phyloP scores from a whole-genome alignment of 345 rosid species.

The sweet orange (Citrus sinensis) region DVS_A1.0 CM039168.1:29190501-29191000 shows the following conservation, averaged over 20 bases:
- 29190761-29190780: not conserved
- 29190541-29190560: not conserved
- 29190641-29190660: not conserved
- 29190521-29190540: too few relatives aligned
- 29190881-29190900: too few relatives aligned
- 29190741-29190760: not conserved
- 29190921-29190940: too few relatives aligned
- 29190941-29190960: too few relatives aligned
- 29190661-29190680: too few relatives aligned
- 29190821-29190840: conserved; percentile 31
- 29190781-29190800: not conserved
- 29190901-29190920: too few relatives aligned
- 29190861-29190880: conserved; percentile 6
- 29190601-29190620: not conserved
- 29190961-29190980: rapidly evolving
- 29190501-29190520: too few relatives aligned
- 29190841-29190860: not conserved
- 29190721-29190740: too few relatives aligned
- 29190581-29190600: conserved; percentile 1
- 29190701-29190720: too few relatives aligned
- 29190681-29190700: not conserved
- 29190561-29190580: not conserved
- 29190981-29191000: too few relatives aligned
- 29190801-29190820: conserved; percentile 8
- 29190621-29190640: not conserved